A percentile compares a stretch with the other conserved stretches of the same genome.
Conservation (phyloP, 352 stramenopile genomes). For the Halophytophthora polymorphica region DNA sequence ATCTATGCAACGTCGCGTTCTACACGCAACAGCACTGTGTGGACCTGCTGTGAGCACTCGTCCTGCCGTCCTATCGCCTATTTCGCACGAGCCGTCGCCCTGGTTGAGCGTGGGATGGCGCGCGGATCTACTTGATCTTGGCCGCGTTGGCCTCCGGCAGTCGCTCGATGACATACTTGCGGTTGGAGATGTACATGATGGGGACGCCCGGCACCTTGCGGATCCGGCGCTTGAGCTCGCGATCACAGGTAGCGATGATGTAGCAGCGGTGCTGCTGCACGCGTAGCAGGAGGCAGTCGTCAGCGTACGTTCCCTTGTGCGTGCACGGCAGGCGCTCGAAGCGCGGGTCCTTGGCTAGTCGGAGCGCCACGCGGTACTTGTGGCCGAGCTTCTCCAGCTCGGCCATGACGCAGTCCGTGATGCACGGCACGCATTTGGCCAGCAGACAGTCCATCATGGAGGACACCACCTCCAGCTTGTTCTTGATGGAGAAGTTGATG, state of each 20-base stretch:
- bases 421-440: conserved; percentile 97
- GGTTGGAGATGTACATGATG: conserved; percentile 99
- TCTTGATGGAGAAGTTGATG: conserved; percentile 99
- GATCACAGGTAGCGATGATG: conserved; percentile 99
- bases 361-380: conserved; percentile 94
- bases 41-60: not conserved
- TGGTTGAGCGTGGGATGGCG: not conserved
- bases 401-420: conserved; percentile 99
- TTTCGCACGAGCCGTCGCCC: conserved; percentile 15
- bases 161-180: conserved; percentile 99
- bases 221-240: conserved; percentile 98
- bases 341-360: conserved; percentile 96
- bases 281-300: conserved; percentile 96
- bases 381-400: conserved; percentile 99
- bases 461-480: conserved; percentile 98
- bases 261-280: conserved; percentile 97
- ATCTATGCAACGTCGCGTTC: conserved; percentile 32
- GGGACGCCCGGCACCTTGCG: conserved; percentile 99
- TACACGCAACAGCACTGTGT: not conserved
- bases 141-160: conserved; percentile 96
- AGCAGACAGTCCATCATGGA: conserved; percentile 99
- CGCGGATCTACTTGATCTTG: conserved; percentile 74
- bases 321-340: conserved; percentile 98
- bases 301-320: conserved; percentile 99
- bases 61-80: conserved; percentile 13